Conservation (phyloP, 2,329 filamentous ascomycete genomes). For the Aspergillus sp. region DNA sequence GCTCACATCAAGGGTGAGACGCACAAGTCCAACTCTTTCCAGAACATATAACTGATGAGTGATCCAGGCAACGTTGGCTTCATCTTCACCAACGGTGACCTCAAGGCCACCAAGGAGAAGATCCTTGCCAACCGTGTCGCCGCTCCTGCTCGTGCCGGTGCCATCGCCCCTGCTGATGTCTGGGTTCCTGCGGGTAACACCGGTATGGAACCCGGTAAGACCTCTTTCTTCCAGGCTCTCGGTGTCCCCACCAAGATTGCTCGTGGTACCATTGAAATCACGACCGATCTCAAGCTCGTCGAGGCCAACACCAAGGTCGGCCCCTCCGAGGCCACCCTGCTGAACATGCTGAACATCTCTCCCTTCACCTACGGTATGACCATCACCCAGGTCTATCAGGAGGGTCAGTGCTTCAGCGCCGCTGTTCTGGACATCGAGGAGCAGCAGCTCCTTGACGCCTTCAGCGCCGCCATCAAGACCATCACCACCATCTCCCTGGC, state of each 20-base stretch:
- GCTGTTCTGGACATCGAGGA: conserved; percentile 90
- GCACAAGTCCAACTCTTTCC: no score
- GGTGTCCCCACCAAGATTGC: conserved; percentile 99
- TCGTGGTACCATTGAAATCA: conserved; percentile 99
- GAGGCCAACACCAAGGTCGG: conserved; percentile 92
- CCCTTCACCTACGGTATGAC: conserved; percentile 99
- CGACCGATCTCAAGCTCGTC: conserved; percentile 94
- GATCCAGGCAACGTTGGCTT: conserved; percentile 86
- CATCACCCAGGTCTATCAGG: conserved; percentile 93
- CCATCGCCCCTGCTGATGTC: conserved; percentile 88
- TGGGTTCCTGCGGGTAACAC: conserved; percentile 98
- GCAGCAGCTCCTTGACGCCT: conserved; percentile 83
- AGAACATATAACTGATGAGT: conserved; percentile 2
- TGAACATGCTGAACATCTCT: conserved; percentile 99
- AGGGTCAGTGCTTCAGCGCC: conserved; percentile 87
- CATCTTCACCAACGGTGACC: conserved; percentile 97
- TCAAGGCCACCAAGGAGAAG: conserved; percentile 90
- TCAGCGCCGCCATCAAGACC: conserved; percentile 77
- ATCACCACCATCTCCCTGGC: conserved; percentile 91
- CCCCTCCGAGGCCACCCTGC: conserved; percentile 94
- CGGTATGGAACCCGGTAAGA: conserved; percentile 99
- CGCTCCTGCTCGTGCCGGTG: conserved; percentile 96
- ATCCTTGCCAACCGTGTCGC: conserved; percentile 97
- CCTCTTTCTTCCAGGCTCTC: conserved; percentile 99
- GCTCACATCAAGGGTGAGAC: conserved; percentile 77